phyloP scores from a whole-genome alignment of 2,329 filamentous ascomycete species.

The Chalaropsis thielavioides region DNA sequence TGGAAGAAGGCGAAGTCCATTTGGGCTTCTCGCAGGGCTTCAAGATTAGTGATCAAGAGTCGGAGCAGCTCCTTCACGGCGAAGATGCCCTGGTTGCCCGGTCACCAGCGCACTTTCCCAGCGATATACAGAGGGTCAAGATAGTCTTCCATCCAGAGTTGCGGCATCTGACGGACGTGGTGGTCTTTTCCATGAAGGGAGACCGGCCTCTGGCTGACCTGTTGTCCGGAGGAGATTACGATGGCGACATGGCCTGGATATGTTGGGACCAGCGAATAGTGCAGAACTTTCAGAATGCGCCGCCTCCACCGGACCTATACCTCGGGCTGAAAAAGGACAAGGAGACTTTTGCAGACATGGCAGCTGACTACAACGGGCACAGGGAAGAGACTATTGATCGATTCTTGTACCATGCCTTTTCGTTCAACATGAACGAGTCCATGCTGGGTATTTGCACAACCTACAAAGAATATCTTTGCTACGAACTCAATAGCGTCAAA shows the following conservation, averaged over 20 bases:
- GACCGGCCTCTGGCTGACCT: constrained; percentile 49
- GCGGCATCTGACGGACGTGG: constrained; percentile 57
- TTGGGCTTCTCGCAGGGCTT: constrained; percentile 55
- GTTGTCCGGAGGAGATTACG: constrained; percentile 67
- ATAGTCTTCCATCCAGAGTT: constrained; percentile 45
- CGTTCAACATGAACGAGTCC: constrained; percentile 41
- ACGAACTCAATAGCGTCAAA: constrained; percentile 39
- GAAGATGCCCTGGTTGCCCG: constrained; percentile 52
- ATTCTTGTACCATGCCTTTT: constrained; percentile 40
- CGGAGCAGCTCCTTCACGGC: constrained; percentile 39
- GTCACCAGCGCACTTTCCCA: constrained; percentile 52
- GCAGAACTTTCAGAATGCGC: constrained; percentile 48
- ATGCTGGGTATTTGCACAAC: constrained; percentile 50
- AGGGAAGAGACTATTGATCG: constrained; percentile 25
- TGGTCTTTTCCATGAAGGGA: constrained; percentile 59
- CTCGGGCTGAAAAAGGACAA: constrained; percentile 20
- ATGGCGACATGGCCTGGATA: constrained; percentile 65
- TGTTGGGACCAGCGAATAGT: constrained; percentile 59
- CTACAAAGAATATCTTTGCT: constrained; percentile 48
- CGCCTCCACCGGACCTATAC: constrained; percentile 21
- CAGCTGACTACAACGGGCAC: constrained; percentile 23
- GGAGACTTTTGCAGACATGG: constrained; percentile 32
- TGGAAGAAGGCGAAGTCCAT: constrained; percentile 53
- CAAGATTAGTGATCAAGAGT: constrained; percentile 34
- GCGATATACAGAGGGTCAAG: constrained; percentile 57